These are phyloP conservation scores for Hypoxylon sp. DNA, from an alignment of 2,329 filamentous ascomycete genomes.

Conservation along the genomic window DNA sequence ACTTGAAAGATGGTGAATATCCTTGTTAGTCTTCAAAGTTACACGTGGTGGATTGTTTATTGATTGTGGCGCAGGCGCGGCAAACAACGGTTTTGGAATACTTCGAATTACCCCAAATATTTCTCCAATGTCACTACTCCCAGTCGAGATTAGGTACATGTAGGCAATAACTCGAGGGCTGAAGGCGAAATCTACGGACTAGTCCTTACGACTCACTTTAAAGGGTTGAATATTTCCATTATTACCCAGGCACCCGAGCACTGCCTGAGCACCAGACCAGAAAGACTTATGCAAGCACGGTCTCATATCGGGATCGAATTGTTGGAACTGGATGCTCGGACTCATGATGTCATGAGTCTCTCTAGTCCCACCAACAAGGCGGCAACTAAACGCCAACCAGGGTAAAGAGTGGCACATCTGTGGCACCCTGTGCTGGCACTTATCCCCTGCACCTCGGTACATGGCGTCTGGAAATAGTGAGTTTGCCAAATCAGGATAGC, in stretches of 20 bases:
- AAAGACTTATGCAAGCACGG: background rate
- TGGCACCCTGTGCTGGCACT: constrained; percentile 16
- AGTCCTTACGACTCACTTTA: constrained; percentile 1
- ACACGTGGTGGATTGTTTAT: background rate
- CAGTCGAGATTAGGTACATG: background rate
- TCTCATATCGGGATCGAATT: constrained; percentile 11
- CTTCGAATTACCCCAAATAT: background rate
- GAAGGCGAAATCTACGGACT: background rate
- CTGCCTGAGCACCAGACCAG: background rate
- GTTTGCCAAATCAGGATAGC: constrained; percentile 34
- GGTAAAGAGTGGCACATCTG: constrained; percentile 8
- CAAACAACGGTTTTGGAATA: background rate
- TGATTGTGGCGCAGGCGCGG: background rate
- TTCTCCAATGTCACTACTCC: background rate
- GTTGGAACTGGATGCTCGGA: constrained; percentile 14
- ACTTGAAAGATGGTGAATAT: background rate
- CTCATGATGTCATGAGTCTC: constrained; percentile 34
- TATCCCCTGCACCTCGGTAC: constrained; percentile 27
- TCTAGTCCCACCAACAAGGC: constrained; percentile 1
- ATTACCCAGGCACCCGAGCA: background rate
- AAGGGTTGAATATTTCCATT: background rate
- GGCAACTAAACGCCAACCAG: constrained; percentile 4
- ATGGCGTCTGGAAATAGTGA: constrained; percentile 14
- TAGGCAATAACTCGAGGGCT: background rate
- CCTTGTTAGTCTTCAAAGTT: background rate